Conservation (phyloP, 768 basidiomycete genomes). For the Suillus variegatus region DNA sequence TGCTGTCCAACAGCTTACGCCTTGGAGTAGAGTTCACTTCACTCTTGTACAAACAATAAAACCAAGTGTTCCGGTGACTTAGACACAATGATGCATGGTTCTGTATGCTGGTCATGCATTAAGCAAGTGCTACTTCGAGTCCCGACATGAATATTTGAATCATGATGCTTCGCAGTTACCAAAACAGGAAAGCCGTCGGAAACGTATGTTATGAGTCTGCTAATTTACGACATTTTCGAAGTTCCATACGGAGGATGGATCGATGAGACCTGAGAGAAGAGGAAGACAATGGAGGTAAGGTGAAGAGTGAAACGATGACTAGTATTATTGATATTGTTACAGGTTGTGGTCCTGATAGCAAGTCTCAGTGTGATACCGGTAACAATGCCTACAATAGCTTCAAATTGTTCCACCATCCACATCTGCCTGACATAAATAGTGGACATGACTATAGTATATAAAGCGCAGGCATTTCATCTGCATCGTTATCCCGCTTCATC, state of each 20-base stretch:
- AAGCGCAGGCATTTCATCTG: not conserved
- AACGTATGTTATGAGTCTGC: not conserved
- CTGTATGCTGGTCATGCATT: not conserved
- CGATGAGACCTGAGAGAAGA: too few relatives aligned
- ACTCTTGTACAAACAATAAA: not conserved
- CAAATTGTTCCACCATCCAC: not conserved
- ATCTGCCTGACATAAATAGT: not conserved
- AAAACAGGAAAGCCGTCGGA: not conserved
- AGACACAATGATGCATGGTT: not conserved
- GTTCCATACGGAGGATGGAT: not conserved
- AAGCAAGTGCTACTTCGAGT: not conserved
- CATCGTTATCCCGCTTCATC: not conserved
- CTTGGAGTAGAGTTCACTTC: not conserved
- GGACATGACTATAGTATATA: not conserved
- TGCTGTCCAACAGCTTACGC: not conserved
- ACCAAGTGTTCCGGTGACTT: not conserved
- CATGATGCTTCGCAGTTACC: not conserved
- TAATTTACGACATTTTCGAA: not conserved
- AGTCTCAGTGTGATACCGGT: not conserved
- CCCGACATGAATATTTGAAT: not conserved
- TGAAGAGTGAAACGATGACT: too few relatives aligned
- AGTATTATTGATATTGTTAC: not conserved
- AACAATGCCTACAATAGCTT: not conserved
- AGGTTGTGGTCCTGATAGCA: not conserved
- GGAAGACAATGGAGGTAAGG: too few relatives aligned